phyloP scores from a whole-genome alignment of 495 filamentous ascomycete genomes.

The Xylaria curta region DNA sequence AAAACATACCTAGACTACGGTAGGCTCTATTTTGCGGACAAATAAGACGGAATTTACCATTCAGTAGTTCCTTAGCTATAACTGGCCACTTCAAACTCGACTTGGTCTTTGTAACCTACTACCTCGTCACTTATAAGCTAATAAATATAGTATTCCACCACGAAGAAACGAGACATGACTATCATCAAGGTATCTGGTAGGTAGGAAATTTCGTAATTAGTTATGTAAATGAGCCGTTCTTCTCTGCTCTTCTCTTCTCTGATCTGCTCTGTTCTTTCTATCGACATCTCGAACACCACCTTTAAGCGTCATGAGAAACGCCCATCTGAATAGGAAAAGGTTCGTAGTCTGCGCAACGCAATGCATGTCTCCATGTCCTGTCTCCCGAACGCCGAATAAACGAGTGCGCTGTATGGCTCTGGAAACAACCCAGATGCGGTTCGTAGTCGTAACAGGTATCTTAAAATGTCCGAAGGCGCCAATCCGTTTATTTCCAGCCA shows the following conservation, averaged over 20 bases:
- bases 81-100: not conserved
- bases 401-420: conserved; percentile 29
- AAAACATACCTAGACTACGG: too few relatives aligned
- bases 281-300: conserved; percentile 3
- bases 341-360: not conserved
- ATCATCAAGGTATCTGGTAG: not conserved
- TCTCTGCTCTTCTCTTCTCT: not conserved
- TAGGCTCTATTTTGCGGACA: too few relatives aligned
- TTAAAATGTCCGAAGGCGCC: conserved; percentile 23
- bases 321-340: conserved; percentile 4
- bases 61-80: not conserved
- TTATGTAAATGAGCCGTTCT: conserved; percentile 10
- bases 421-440: conserved; percentile 11
- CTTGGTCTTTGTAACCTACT: not conserved
- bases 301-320: not conserved
- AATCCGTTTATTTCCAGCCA: not conserved
- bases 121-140: not conserved
- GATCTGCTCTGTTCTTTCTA: conserved; percentile 18
- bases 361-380: conserved; percentile 1
- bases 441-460: conserved; percentile 34
- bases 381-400: conserved; percentile 28
- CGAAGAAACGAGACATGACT: not conserved
- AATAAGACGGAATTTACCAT: too few relatives aligned
- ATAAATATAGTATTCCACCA: not conserved
- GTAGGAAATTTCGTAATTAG: conserved; percentile 20